Evolutionary conservation across 805 yeast genomes (phyloP), one percentile per base, ranked within the genome.

Genomic region (Sugiyamaella chiloensis): DNA sequence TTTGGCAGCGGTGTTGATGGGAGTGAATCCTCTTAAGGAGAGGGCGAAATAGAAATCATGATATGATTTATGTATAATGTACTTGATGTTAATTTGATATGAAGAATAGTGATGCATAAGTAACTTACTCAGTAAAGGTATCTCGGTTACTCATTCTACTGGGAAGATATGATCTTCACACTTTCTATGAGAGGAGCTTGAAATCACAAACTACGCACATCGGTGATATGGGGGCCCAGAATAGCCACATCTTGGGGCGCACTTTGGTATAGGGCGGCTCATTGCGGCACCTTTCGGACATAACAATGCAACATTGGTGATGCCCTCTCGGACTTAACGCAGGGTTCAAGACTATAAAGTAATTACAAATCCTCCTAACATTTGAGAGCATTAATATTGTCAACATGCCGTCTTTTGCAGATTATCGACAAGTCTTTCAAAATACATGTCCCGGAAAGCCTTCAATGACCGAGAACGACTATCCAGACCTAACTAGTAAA

Each of bases 1-100:
- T 37, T 59, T 78, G 48, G 68, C 60, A 6, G 56, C 65, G 24
- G 75, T 72, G 31, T 60, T 75, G 35, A 46, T 56, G 46, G 54
- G 59, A n/a, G 58, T 56, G 16, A 52, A 47, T 41, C 58, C 58
- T 4, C 40, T 53, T n/a, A 51, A 47, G 42, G 51, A 50, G 47
- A 17, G 45, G 14, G 24, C 50, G 24, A 32, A 46, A 34, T 34
- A 34, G 37, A 34, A 12, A 34, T 34, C 21, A 34, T 9, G 42
- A 24, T 24, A 14, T 39, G 14, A 39, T 24, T 36, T 36, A 36
- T 7, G 12, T 16, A n/a, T 20, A 19, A 20, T 36, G 40, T 36
- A 36, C n/a, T 36, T 36, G 12, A 29, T n/a, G n/a, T n/a, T n/a
- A n/a, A n/a, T n/a, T n/a, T n/a, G n/a, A n/a, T n/a, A n/a, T n/a